A percentile compares a stretch with the other conserved stretches of the same genome.
These are phyloP conservation scores for Homolaphlyctis polyrhiza DNA, from an alignment of 371 early-diverging fungal species.

Conservation along the genomic window DNA sequence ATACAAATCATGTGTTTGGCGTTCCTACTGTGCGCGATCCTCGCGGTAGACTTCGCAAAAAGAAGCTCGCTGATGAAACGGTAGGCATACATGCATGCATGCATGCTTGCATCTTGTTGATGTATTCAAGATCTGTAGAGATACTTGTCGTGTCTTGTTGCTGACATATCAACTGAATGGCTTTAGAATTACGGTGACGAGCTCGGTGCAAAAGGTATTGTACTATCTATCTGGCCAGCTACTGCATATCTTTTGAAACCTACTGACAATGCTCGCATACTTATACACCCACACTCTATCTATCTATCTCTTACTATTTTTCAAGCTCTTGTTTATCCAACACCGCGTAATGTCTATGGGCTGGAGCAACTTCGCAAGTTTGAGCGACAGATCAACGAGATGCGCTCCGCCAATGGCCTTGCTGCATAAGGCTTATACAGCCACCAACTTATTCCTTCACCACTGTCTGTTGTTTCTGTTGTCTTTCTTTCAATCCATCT, in stretches of 20 bases:
- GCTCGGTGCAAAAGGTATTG: constrained; percentile 24
- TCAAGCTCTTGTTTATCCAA: constrained; percentile 24
- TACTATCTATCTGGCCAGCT: neutral
- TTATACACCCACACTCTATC: too few species aligned
- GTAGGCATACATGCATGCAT: constrained; percentile 1
- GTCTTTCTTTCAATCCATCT: too few species aligned
- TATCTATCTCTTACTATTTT: too few species aligned
- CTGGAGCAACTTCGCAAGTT: neutral
- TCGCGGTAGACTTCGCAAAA: constrained; percentile 14
- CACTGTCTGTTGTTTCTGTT: too few species aligned
- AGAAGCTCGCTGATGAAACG: constrained; percentile 24
- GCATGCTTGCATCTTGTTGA: neutral
- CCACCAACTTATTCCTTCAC: too few species aligned
- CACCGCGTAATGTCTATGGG: constrained; percentile 26
- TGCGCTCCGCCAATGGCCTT: too few species aligned
- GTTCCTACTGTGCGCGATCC: constrained; percentile 28
- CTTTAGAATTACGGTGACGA: constrained; percentile 34
- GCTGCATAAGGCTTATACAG: too few species aligned
- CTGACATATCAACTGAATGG: too few species aligned
- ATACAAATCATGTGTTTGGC: constrained; percentile 17
- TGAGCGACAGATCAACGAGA: neutral
- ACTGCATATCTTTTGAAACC: neutral
- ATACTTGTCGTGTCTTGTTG: too few species aligned
- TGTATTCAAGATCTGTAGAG: too few species aligned
- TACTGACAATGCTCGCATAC: neutral